Evolutionary conservation across 2,329 filamentous ascomycete genomes (phyloP), one percentile per base, ranked within the genome.

Genomic region (Tolypocladium ophioglossoides): DNA sequence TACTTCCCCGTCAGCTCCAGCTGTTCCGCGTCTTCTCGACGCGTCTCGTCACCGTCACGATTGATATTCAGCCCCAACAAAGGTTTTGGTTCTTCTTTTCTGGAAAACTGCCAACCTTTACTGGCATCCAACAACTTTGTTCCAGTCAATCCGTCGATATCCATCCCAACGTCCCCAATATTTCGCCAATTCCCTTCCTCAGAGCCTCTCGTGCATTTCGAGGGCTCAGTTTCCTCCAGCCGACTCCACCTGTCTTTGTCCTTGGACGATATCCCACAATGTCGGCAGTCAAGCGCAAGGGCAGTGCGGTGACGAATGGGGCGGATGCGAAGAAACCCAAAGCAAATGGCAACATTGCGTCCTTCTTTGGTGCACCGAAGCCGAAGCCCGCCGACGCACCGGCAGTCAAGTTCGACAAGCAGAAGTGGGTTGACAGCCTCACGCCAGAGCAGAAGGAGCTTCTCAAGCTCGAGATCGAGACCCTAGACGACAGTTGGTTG

Each of bases 401-500:
- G 37, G 63, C 70, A 6, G 58, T 68, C 55, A 87, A 82, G 60
- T 97, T 96, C 68, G 80, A 96, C 76, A 96, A 96, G 75, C 82
- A 83, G 48, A 89, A 87, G 71, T 99, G 94, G 94, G 78, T 91
- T n/a, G 81, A 82, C 22, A 80, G 82, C 55, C 77, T 99, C 58
- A 91, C 82, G 0, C 71, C 80, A 0, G 94, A 99, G 73, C 89
- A 96, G 70, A 89, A 83, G 66, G 78, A 86, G 52, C 76, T 97
- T 49, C 78, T 99, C 50, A 78, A 87, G 65, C 79, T 99, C 41
- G 94, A 99, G 74, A 96, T 99, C 61, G 84, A 95, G 47, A 96
- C 91, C 0, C 74, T 99, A 57, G 82, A 96, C 66, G 88, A 91
- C 56, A 95, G 86, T 74, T 99, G 94, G 92, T 77, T 99, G 58